These are phyloP conservation scores for Pseudocohnilembus persalinus DNA, from an alignment of 169 alveolate species.

Conservation along the genomic window DNA sequence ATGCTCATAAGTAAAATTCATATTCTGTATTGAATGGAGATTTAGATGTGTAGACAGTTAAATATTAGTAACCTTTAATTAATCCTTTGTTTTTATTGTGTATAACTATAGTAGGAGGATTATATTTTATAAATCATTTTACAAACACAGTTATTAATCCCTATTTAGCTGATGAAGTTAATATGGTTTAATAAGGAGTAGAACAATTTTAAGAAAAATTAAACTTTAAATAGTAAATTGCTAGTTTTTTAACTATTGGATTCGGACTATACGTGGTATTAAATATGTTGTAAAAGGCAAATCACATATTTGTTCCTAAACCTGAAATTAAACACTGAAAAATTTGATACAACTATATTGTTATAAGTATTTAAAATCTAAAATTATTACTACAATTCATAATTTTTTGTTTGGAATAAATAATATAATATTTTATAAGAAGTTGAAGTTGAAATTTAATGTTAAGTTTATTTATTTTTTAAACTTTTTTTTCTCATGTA, in stretches of 20 bases:
- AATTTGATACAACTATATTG: too few species aligned
- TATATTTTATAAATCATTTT: too few species aligned
- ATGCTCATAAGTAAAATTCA: slow-evolving; percentile 60
- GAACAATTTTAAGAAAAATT: too few species aligned
- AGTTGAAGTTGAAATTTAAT: too few species aligned
- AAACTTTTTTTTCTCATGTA: too few species aligned
- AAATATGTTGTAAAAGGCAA: background rate
- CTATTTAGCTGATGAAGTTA: background rate
- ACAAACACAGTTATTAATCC: background rate
- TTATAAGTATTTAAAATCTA: too few species aligned
- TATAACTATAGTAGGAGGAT: background rate
- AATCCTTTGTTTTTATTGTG: background rate
- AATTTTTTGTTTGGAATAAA: too few species aligned
- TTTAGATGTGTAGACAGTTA: background rate
- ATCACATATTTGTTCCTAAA: background rate
- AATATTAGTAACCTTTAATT: background rate
- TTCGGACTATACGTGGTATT: background rate
- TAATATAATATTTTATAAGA: too few species aligned
- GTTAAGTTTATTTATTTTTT: too few species aligned
- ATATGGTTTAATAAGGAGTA: background rate
- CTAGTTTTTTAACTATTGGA: background rate
- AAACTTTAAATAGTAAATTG: too few species aligned
- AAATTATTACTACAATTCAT: too few species aligned
- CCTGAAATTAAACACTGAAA: too few species aligned
- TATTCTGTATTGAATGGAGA: background rate